phyloP scores from a whole-genome alignment of 1,284 basidiomycete genomes.

The Coriolopsis trogii region DNA sequence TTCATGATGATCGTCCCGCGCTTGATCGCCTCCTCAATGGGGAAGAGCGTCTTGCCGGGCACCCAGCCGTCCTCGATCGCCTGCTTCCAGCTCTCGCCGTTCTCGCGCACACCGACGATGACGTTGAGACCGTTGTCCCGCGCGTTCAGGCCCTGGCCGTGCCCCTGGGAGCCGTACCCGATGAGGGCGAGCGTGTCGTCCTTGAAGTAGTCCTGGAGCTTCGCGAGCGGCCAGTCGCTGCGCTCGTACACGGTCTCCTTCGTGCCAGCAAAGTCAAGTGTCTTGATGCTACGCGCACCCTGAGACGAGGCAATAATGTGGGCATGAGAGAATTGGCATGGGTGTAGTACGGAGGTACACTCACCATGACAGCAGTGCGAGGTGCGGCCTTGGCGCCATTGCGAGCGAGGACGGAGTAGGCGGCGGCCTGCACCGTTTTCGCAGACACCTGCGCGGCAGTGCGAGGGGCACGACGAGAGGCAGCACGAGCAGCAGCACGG shows the following conservation, averaged over 20 bases:
- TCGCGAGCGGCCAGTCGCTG: constrained; percentile 96
- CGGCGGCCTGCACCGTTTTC: constrained; percentile 55
- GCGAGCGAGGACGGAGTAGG: constrained; percentile 75
- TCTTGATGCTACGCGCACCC: constrained; percentile 83
- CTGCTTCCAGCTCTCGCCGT: constrained; percentile 96
- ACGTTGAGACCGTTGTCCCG: constrained; percentile 99
- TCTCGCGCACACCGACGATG: constrained; percentile 97
- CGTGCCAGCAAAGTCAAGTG: constrained; percentile 96
- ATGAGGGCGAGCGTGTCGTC: constrained; percentile 99
- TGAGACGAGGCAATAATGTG: not conserved
- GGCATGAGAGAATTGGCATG: not conserved
- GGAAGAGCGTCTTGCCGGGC: constrained; percentile 97
- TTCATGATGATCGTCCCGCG: constrained; percentile 99
- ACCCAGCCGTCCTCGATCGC: constrained; percentile 98
- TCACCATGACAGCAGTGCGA: constrained; percentile 48
- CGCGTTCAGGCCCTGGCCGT: constrained; percentile 98
- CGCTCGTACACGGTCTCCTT: constrained; percentile 98
- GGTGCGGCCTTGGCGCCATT: constrained; percentile 40
- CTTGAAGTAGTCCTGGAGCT: constrained; percentile 99
- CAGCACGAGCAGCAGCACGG: constrained; percentile 67
- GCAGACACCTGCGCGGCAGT: constrained; percentile 46
- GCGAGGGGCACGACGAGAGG: constrained; percentile 59
- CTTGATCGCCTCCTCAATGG: constrained; percentile 97
- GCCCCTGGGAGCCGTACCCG: constrained; percentile 98
- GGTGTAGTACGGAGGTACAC: constrained; percentile 19